Conservation (phyloP, 2,329 filamentous ascomycete genomes). For the Penicillium sp. region DNA sequence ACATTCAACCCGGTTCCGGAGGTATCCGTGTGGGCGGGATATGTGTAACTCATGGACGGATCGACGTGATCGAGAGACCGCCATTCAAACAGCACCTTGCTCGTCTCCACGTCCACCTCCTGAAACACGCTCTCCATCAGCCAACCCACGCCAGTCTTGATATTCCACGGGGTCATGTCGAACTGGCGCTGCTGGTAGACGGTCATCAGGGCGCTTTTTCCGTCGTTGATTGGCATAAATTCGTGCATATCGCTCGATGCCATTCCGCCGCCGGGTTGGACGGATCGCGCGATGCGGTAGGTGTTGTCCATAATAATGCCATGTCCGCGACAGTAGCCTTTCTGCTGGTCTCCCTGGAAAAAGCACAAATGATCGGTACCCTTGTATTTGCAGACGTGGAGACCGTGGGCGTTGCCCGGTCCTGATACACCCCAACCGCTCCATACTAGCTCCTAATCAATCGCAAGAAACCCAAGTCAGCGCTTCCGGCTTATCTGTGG, state of each 20-base stretch:
- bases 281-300: conserved; percentile 51
- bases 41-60: conserved; percentile 49
- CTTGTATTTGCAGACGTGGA: conserved; percentile 52
- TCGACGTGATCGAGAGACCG: conserved; percentile 52
- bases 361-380: conserved; percentile 53
- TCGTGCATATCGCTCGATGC: conserved; percentile 55
- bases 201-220: conserved; percentile 43
- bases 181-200: conserved; percentile 46
- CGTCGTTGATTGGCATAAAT: conserved; percentile 49
- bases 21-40: conserved; percentile 45
- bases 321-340: conserved; percentile 54
- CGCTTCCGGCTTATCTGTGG: not conserved
- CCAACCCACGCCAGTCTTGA: conserved; percentile 50
- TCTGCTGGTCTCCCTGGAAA: conserved; percentile 53
- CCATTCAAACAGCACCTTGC: conserved; percentile 52
- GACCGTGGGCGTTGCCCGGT: conserved; percentile 51
- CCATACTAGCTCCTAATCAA: conserved; percentile 49
- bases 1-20: conserved; percentile 51
- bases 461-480: conserved; percentile 10
- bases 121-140: conserved; percentile 56
- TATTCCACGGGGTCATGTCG: conserved; percentile 48
- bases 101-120: conserved; percentile 53
- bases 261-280: conserved; percentile 43
- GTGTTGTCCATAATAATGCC: conserved; percentile 54
- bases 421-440: conserved; percentile 51